A percentile compares a stretch with the other conserved stretches of the same genome.
phyloP scores from a whole-genome alignment of 179 eudicot species.

The Carnegiea gigantea region DNA sequence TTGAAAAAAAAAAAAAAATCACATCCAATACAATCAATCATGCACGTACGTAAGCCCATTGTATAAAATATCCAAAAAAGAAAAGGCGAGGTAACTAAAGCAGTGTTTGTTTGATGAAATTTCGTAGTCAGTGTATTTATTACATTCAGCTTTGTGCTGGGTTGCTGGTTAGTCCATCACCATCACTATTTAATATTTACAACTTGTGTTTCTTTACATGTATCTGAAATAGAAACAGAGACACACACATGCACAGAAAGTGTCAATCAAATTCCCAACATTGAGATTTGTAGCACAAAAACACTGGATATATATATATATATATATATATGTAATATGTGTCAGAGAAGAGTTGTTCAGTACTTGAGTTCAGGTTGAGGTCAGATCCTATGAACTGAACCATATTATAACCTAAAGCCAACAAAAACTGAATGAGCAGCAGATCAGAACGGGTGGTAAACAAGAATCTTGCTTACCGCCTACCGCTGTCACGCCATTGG shows the following conservation, averaged over 20 bases:
- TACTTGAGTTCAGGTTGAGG: too few relatives aligned
- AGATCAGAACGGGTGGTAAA: too few relatives aligned
- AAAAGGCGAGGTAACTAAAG: too few relatives aligned
- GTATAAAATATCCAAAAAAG: too few relatives aligned
- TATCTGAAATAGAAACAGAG: not conserved
- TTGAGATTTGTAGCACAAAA: not conserved
- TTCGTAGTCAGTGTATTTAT: not conserved
- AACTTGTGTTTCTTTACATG: too few relatives aligned
- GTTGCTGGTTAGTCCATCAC: not conserved
- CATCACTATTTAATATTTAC: not conserved
- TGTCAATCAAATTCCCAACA: not conserved
- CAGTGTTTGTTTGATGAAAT: not conserved
- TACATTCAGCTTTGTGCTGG: not conserved
- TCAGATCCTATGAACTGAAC: too few relatives aligned
- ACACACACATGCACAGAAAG: not conserved
- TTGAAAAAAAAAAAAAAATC: not conserved
- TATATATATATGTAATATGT: too few relatives aligned
- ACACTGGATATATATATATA: not conserved
- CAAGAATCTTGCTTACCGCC: too few relatives aligned
- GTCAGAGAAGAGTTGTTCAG: not conserved
- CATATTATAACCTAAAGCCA: too few relatives aligned
- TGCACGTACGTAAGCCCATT: not conserved
- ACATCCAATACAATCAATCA: not conserved
- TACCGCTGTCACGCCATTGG: too few relatives aligned
- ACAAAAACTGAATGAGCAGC: too few relatives aligned